phyloP scores from a whole-genome alignment of 106 monocot genomes.

The Dendrobium huoshanense region DNA sequence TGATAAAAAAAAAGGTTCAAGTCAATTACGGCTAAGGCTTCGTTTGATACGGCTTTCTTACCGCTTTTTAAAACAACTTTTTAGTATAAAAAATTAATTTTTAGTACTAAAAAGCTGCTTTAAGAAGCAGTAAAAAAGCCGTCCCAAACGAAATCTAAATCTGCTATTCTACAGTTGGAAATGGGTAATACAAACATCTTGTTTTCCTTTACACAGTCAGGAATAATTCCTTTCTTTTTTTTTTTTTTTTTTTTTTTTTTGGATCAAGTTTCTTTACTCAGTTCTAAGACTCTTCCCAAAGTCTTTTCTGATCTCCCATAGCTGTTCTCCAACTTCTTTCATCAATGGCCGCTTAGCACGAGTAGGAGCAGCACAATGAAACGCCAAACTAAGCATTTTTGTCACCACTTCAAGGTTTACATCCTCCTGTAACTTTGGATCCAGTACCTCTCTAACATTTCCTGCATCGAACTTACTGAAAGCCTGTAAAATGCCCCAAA shows the following conservation, averaged over 20 bases:
- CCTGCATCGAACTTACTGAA: slow-evolving; percentile 11
- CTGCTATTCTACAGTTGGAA: background rate
- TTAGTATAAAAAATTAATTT: no score
- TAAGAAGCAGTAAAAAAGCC: no score
- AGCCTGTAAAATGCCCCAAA: background rate
- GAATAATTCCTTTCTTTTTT: background rate
- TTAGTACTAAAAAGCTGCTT: no score
- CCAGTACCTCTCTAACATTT: slow-evolving; percentile 6
- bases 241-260: background rate
- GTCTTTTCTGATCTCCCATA: slow-evolving; percentile 16
- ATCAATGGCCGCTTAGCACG: slow-evolving; percentile 11
- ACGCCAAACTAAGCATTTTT: slow-evolving; percentile 15
- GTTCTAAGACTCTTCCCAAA: slow-evolving; percentile 4
- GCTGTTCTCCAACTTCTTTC: slow-evolving; percentile 16
- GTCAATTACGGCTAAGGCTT: no score
- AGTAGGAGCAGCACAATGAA: slow-evolving; percentile 16
- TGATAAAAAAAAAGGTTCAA: no score
- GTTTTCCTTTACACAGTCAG: background rate
- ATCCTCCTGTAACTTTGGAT: slow-evolving; percentile 7
- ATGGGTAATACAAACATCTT: background rate
- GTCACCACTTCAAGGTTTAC: slow-evolving; percentile 6
- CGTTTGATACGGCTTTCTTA: no score
- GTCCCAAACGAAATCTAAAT: no score
- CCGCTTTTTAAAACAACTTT: no score
- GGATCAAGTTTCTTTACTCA: background rate